These are phyloP conservation scores for Xylaria sp. DNA, from an alignment of 495 filamentous ascomycete genomes.

Conservation along the genomic window DNA sequence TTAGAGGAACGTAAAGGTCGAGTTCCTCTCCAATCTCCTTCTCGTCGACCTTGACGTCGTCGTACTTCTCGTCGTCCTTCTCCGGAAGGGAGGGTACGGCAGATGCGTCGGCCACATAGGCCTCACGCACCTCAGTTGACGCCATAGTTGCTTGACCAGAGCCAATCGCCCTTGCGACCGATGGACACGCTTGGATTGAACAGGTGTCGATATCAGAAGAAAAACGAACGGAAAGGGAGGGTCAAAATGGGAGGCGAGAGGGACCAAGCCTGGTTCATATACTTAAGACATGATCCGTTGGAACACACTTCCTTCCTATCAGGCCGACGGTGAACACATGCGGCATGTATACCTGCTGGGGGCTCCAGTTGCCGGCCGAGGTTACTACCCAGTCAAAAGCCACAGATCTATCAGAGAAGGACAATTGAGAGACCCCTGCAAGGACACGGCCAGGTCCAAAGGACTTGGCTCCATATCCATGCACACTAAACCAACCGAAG, in stretches of 20 bases:
- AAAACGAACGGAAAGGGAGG: neutral
- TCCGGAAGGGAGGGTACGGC: slow-evolving; percentile 24
- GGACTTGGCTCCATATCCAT: slow-evolving; percentile 20
- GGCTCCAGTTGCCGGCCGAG: neutral
- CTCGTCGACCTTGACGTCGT: slow-evolving; percentile 31
- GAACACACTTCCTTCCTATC: slow-evolving; percentile 1
- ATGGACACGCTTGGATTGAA: neutral
- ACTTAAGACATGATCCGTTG: neutral
- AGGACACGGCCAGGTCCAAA: slow-evolving; percentile 16
- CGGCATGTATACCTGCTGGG: neutral
- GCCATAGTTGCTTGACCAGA: slow-evolving; percentile 29
- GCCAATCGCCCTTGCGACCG: slow-evolving; percentile 9
- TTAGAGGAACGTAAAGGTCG: slow-evolving; percentile 57
- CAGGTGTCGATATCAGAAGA: slow-evolving; percentile 11
- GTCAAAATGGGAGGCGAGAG: neutral
- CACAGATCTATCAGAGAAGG: neutral
- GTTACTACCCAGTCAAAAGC: slow-evolving; percentile 2
- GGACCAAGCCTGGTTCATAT: slow-evolving; percentile 24
- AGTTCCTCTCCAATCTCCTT: slow-evolving; percentile 47
- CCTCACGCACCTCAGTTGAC: slow-evolving; percentile 33
- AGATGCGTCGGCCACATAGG: slow-evolving; percentile 31
- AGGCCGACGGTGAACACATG: neutral
- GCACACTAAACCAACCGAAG: neutral
- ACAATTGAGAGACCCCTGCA: slow-evolving; percentile 12
- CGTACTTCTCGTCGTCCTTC: slow-evolving; percentile 29